Evolutionary conservation across 331 rosid genomes (phyloP), one percentile per base, ranked within the genome.

Genomic region (Prunus yedoensis): DNA sequence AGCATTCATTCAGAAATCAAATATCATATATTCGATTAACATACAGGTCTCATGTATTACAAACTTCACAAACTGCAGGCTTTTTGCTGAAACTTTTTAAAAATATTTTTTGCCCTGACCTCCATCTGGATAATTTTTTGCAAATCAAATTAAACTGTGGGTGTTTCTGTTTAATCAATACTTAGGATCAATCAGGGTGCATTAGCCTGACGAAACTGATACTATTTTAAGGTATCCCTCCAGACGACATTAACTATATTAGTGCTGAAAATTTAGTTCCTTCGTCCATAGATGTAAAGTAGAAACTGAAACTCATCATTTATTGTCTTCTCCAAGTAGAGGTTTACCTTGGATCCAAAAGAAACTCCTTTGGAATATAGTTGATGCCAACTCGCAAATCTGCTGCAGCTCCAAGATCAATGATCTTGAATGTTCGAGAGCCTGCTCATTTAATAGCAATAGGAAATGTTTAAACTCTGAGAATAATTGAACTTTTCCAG

Each of bases 321-420:
- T 3, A 52, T 52, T 5, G 5, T 20, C 61, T 8, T 21, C 28
- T 21, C 23, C 59, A 15, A 25, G 59, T 49, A 68, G 32, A 32
- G 38, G 7, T 32, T 32, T 32, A 94, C 98, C 98, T 91, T 54
- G 98, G 97, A 68, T 94, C 98, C 85, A 94, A 71, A 76, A 94
- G 97, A 89, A 94, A 94, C 89, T 94, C 97, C 58, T 91, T 94
- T 8, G 98, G 98, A 78, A 94, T 87, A 77, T 94, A 91, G 87
- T 94, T 91, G 71, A 94, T 94, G 74, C 98, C 98, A n/a, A 94
- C 98, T 75, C 97, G 86, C 81, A 94, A 78, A 82, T 90, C 99
- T 41, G 99, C 76, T 61, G 99, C 97, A 53, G 99, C 99, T 79
- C 99, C 99, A 69, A 94, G 96, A 88, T 90, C 96, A 75, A 94